Conservation (phyloP, 176 grass and related monocot species). For the Miscanthus lutarioriparius region DNA sequence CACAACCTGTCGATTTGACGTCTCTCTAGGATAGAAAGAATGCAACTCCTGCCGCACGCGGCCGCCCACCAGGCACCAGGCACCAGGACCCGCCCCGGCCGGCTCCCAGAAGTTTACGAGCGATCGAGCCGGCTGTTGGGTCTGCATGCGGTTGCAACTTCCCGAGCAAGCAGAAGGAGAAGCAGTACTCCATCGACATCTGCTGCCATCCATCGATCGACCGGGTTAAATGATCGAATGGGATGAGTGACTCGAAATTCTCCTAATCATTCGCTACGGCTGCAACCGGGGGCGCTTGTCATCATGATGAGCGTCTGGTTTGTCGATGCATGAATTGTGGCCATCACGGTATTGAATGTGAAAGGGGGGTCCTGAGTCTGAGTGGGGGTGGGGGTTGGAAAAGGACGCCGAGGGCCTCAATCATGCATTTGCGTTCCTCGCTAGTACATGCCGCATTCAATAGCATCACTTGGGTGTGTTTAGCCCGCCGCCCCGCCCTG, state of each 20-base stretch:
- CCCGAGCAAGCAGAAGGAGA: no score
- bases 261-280: slow-evolving; percentile 19
- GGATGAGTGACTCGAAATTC: not conserved
- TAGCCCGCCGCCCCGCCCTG: not conserved
- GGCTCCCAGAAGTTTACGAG: not conserved
- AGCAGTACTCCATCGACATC: not conserved
- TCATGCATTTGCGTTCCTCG: slow-evolving; percentile 53
- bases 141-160: not conserved
- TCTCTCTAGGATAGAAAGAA: not conserved
- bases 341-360: slow-evolving; percentile 80
- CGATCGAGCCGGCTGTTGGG: not conserved
- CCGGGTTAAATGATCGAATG: not conserved
- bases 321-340: slow-evolving; percentile 58
- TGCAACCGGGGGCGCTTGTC: slow-evolving; percentile 16
- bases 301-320: slow-evolving; percentile 36
- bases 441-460: slow-evolving; percentile 51
- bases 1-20: slow-evolving; percentile 9
- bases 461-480: slow-evolving; percentile 19
- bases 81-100: not conserved
- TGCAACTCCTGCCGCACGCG: no score
- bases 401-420: slow-evolving; percentile 52
- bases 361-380: slow-evolving; percentile 15
- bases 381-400: not conserved
- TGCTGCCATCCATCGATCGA: not conserved
- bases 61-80: not conserved